A percentile compares a stretch with the other conserved stretches of the same genome.
phyloP scores from a whole-genome alignment of 345 rosid species.

The Turnera subulata region DNA sequence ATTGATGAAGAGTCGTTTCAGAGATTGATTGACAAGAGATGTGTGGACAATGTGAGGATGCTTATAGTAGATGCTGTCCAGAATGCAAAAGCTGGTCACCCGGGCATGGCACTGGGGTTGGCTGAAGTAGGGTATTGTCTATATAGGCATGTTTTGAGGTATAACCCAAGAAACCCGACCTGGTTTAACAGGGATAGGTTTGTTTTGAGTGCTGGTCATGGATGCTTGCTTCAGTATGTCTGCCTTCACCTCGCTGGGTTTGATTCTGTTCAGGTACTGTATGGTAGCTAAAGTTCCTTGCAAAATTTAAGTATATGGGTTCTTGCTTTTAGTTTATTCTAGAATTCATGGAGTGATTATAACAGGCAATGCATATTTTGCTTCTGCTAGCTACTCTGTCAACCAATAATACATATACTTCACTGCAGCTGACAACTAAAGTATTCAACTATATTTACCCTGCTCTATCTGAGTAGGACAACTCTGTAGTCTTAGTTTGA shows the following conservation, averaged over 20 bases:
- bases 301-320: no score
- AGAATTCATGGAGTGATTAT: no score
- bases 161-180: slow-evolving; percentile 27
- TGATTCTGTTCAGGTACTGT: slow-evolving; percentile 27
- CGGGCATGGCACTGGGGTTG: slow-evolving; percentile 54
- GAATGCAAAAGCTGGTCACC: slow-evolving; percentile 59
- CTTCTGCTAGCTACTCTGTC: no score
- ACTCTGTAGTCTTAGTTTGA: no score
- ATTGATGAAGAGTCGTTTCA: slow-evolving; percentile 13
- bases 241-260: slow-evolving; percentile 40
- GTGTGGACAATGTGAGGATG: slow-evolving; percentile 32
- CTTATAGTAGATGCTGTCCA: slow-evolving; percentile 53
- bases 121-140: slow-evolving; percentile 30
- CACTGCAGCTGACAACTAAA: no score
- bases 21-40: slow-evolving; percentile 39
- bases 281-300: no score
- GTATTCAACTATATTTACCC: no score
- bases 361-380: no score
- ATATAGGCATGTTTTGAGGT: slow-evolving; percentile 30
- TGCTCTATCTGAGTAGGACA: no score
- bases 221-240: slow-evolving; percentile 39
- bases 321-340: no score
- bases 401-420: no score
- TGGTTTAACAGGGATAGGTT: slow-evolving; percentile 42
- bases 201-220: slow-evolving; percentile 43